Conservation (phyloP, 805 yeast genomes). For the Cyberlindnera misumaiensis region DNA sequence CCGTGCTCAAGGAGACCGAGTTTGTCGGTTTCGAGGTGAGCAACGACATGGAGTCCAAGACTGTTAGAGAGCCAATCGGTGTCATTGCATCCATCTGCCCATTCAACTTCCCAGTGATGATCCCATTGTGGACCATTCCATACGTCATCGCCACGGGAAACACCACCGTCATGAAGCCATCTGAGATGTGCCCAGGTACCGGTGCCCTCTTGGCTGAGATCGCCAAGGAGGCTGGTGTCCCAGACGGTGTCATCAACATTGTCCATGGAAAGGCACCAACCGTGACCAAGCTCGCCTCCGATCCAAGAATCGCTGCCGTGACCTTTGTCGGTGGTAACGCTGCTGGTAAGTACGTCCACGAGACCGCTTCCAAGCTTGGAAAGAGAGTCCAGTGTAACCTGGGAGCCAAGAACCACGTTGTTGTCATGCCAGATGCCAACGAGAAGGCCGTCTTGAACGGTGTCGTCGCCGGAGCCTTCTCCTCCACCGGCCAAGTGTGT, state of each 20-base stretch:
- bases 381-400: constrained; percentile 73
- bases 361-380: constrained; percentile 57
- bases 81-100: constrained; percentile 75
- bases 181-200: constrained; percentile 79
- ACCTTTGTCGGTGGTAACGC: constrained; percentile 76
- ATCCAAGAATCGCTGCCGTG: constrained; percentile 68
- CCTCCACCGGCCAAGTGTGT: constrained; percentile 83
- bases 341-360: constrained; percentile 70
- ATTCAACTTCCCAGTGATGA: constrained; percentile 83
- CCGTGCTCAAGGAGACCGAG: constrained; percentile 55
- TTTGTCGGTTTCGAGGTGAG: constrained; percentile 63
- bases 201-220: constrained; percentile 69
- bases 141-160: constrained; percentile 64
- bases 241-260: constrained; percentile 64
- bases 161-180: constrained; percentile 61
- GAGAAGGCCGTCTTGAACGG: constrained; percentile 57
- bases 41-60: constrained; percentile 67
- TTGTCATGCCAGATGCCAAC: constrained; percentile 68
- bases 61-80: constrained; percentile 66
- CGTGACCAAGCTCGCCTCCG: constrained; percentile 63
- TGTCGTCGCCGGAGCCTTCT: constrained; percentile 69
- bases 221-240: constrained; percentile 67
- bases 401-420: constrained; percentile 75
- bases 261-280: constrained; percentile 72
- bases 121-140: constrained; percentile 53